Conservation (phyloP, 2,329 filamentous ascomycete genomes). For the Amylocarpus encephaloides region DNA sequence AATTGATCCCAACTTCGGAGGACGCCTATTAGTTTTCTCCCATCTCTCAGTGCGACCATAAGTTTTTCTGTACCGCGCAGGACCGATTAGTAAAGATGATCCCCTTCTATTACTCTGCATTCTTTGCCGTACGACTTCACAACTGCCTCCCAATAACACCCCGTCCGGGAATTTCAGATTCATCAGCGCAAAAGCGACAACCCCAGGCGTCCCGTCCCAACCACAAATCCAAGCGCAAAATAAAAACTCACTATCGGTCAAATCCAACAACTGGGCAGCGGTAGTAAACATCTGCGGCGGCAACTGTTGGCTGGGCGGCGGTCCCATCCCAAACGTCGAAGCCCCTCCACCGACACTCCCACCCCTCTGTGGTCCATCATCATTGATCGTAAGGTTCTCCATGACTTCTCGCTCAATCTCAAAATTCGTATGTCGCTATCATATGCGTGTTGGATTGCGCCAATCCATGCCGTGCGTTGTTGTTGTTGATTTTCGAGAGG, state of each 20-base stretch:
- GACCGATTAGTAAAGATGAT: neutral
- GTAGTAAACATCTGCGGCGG: constrained; percentile 98
- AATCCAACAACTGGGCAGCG: constrained; percentile 86
- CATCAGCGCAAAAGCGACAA: neutral
- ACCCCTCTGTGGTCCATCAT: constrained; percentile 33
- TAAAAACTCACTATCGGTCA: constrained; percentile 81
- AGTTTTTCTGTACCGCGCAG: constrained; percentile 70
- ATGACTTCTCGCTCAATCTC: constrained; percentile 32
- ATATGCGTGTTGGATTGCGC: constrained; percentile 10
- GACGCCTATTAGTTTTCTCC: constrained; percentile 87
- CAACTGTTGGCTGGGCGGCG: constrained; percentile 50
- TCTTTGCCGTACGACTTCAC: neutral
- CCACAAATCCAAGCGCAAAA: neutral
- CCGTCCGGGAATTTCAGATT: neutral
- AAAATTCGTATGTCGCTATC: constrained; percentile 13
- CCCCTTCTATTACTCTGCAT: neutral
- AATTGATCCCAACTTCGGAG: constrained; percentile 97
- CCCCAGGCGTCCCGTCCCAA: too few relatives aligned
- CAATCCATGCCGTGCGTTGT: constrained; percentile 24
- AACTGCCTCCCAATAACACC: neutral
- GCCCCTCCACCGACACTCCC: neutral
- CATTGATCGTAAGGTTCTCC: constrained; percentile 49
- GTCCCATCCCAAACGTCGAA: constrained; percentile 15
- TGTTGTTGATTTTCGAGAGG: neutral
- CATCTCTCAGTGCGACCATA: constrained; percentile 83